Percentiles rank a stretch among this genome's conserved stretches.
These are phyloP conservation scores for Talaromyces stipitatus DNA, from an alignment of 495 filamentous ascomycete genomes.

Conservation along the genomic window DNA sequence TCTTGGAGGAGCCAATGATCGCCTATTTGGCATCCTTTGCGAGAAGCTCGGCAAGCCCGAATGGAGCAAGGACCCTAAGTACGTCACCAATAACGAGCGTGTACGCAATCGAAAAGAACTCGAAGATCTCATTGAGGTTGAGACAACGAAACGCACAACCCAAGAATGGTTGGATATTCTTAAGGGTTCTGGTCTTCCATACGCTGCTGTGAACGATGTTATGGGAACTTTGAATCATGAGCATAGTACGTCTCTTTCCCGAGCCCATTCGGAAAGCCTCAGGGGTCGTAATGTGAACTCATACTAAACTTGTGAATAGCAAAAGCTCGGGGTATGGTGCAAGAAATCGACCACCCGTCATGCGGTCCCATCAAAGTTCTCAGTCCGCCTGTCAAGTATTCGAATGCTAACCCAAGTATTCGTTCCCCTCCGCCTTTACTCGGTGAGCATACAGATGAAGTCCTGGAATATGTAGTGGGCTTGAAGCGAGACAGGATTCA, in stretches of 20 bases:
- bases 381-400: slow-evolving; percentile 83
- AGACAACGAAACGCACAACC: slow-evolving; percentile 62
- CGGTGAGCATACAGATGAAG: slow-evolving; percentile 74
- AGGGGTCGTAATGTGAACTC: not conserved
- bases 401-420: slow-evolving; percentile 56
- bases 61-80: slow-evolving; percentile 59
- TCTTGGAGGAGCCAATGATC: slow-evolving; percentile 78
- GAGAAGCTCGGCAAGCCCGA: slow-evolving; percentile 54
- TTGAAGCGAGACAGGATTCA: not conserved
- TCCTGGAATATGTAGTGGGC: slow-evolving; percentile 53
- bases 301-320: slow-evolving; percentile 34
- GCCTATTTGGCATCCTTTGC: slow-evolving; percentile 71
- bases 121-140: slow-evolving; percentile 55
- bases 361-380: slow-evolving; percentile 85
- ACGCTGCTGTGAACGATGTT: slow-evolving; percentile 81
- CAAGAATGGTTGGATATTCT: slow-evolving; percentile 69
- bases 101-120: slow-evolving; percentile 63
- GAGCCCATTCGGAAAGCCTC: not conserved
- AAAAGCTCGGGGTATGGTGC: slow-evolving; percentile 77
- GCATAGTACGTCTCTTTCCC: slow-evolving; percentile 42
- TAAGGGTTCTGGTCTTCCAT: slow-evolving; percentile 78
- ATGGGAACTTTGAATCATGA: slow-evolving; percentile 61
- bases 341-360: slow-evolving; percentile 70
- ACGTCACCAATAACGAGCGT: slow-evolving; percentile 58
- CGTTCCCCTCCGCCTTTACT: slow-evolving; percentile 62